Evolutionary conservation across 2,329 filamentous ascomycete genomes (phyloP).

Genomic region (Dactylellina parvicollis): DNA sequence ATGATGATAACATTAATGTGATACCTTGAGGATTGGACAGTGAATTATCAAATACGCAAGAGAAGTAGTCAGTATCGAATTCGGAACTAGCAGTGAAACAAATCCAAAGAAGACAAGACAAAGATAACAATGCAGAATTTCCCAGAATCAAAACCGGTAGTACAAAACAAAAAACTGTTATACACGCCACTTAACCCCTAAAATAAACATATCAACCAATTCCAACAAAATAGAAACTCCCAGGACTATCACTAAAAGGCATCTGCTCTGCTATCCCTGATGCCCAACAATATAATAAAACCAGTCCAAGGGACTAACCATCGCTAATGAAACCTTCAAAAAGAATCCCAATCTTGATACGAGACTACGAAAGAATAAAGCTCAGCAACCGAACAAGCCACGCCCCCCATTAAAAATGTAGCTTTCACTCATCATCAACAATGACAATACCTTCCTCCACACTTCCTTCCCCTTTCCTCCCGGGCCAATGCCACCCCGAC

Average conservation of each 20-base stretch:
- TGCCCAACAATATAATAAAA: background rate
- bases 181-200: background rate
- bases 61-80: no score
- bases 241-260: background rate
- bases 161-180: background rate
- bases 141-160: no score
- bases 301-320: no score
- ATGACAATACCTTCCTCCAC: background rate
- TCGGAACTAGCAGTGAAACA: no score
- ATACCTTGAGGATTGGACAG: no score
- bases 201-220: background rate
- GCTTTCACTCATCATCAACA: background rate
- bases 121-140: no score
- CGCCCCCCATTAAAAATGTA: background rate
- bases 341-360: no score
- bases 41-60: no score
- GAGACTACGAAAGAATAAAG: no score
- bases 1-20: no score
- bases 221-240: background rate
- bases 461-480: background rate
- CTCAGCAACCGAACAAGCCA: background rate
- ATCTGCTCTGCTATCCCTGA: background rate
- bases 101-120: no score
- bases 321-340: no score
- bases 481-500: constrained; percentile 9